Base-by-base conservation (phyloP, 371 early-diverging fungal species). In the Mortierella sp. region DNA sequence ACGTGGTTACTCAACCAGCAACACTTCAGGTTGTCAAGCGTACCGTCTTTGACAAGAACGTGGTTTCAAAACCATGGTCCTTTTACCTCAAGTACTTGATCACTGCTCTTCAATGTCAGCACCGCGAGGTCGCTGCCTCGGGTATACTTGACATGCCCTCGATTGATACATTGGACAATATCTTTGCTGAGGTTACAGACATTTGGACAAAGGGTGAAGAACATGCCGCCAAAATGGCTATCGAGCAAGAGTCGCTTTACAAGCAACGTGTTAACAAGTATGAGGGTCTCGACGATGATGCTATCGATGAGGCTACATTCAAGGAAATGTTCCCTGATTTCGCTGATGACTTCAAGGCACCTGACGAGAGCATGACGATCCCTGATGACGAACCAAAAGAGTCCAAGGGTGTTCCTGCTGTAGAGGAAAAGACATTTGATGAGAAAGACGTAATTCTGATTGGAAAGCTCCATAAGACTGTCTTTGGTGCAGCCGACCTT, bases 291-390 rank as follows among this genome's bases (percentile, higher is more conserved):
- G 90, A 91, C 19, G 94, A 93, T 33, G 95, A 94, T 66, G 93
- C 93, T 47, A 84, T 89, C 1, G 93, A 94, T 33, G 94, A 93
- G 68, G 84, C 83, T 53, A 91, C 95, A 61, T 84, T 94, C 65
- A 85, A 84, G 58, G 90, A 92, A 67, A 85, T 91, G 52, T 96
- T 97, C 88, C 95, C 95, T 3, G 93, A 94, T 69, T 94, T 90
- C 72, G 86, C 88, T 28, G 88, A 90, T 48, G 90, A 88, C 48
- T 91, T 90, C 67, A 90, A 76, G 76, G 80, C 53, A 38, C 71
- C 74, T 38, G 76, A 74, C 38, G 75, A 81, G 33, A 77, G 63
- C 48, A 70, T 74, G 70, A 80, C 81, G n/a, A 71, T 74, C 22
- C 75, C 75, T 3, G 74, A 73, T 19, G 81, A 81, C 33, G 81